Base-by-base conservation (phyloP, 129 eudicot species). In the Erigeron canadensis region DNA sequence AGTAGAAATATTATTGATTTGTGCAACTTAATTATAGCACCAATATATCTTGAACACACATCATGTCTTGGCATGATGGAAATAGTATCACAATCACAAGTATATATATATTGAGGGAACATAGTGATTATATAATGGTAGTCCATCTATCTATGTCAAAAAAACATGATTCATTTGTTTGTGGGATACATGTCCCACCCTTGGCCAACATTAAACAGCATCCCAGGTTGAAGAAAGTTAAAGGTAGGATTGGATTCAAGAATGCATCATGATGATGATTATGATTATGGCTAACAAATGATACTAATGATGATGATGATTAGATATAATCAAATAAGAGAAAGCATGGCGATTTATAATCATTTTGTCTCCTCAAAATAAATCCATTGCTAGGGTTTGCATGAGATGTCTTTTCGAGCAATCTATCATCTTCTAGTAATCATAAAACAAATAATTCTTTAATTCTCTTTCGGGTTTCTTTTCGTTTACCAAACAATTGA, bases 191-290 rank as follows among this genome's bases (percentile, higher is more conserved):
- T 78, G 81, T 71, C 81, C 81, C 73, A 78, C 77, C 60, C 73
- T 63, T 78, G 68, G 53, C 81, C 71, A 78, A 78, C 81, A 78
- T 71, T 53, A 78, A 71, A 78, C 77, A 78, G 82, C 82, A 78
- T 78, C 82, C 82, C 82, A 78, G 82, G 82, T 78, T 78, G 65
- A 78, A 78, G 45, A 78, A 71, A 63, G 65, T 60, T 18, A 63
- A 68, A 69, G 69, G 28, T n/a, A 67, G 34, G 34, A 71, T 42
- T 78, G 73, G 71, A 78, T 41, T 54, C 41, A 63, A 55, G 44
- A 63, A 78, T 71, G 61, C 81, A 78, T 71, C 67, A 78, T 70
- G 67, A 77, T 60, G 65, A 77, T 70, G 65, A 77, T 70, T 65
- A 51, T 77, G 37, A 74, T 74, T 50, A 68, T 67, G 77, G 77